phyloP scores from a whole-genome alignment of 2,329 filamentous ascomycete species.

The Botryotinia narcissicola region DNA sequence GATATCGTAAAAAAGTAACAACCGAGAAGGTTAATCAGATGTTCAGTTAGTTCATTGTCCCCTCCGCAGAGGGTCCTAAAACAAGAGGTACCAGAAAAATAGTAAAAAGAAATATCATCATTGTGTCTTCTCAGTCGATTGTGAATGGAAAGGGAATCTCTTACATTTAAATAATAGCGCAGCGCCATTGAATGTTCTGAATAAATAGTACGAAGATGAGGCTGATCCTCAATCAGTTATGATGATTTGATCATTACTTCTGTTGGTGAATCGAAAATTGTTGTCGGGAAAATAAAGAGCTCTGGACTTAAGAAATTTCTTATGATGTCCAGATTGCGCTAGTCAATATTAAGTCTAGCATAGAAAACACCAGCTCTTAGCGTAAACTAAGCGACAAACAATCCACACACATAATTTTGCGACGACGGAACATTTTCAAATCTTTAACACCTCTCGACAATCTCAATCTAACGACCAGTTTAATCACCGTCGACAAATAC shows the following conservation, averaged over 20 bases:
- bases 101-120: conserved; percentile 71
- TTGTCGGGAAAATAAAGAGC: neutral
- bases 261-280: neutral
- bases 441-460: conserved; percentile 20
- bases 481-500: conserved; percentile 31
- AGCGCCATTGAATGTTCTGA: neutral
- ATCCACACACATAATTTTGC: conserved; percentile 13
- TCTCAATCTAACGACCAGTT: conserved; percentile 20
- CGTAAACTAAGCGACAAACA: conserved; percentile 16
- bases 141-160: neutral
- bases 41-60: conserved; percentile 79
- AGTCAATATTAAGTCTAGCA: neutral
- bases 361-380: neutral
- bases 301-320: conserved; percentile 10
- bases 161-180: conserved; percentile 7
- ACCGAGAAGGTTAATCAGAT: conserved; percentile 58
- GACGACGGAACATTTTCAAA: conserved; percentile 16
- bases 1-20: neutral
- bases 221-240: neutral
- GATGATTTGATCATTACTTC: neutral
- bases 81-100: conserved; percentile 98
- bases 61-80: conserved; percentile 62
- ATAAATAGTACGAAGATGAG: neutral
- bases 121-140: conserved; percentile 33
- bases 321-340: neutral